Percentiles rank a stretch among this genome's conserved stretches.
Conservation (phyloP, 345 rosid genomes). For the Aegle marmelos region DNA sequence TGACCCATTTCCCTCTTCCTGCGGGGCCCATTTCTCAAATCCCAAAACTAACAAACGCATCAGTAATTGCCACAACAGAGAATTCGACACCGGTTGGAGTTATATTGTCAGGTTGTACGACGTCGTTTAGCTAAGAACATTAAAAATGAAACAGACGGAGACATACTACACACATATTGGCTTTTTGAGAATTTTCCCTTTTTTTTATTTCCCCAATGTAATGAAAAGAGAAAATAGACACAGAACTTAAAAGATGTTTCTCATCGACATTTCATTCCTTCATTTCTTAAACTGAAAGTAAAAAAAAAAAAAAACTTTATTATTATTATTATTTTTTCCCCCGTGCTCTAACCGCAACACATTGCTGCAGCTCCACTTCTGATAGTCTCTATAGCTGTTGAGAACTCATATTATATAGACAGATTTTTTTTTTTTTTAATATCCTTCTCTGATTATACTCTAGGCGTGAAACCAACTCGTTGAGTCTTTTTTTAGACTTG, state of each 20-base stretch:
- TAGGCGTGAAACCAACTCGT: constrained; percentile 4
- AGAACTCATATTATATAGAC: constrained; percentile 1
- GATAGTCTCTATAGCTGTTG: constrained; percentile 5
- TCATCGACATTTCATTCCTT: constrained; percentile 4
- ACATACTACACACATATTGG: too few species aligned
- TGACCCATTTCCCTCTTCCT: constrained; percentile 22
- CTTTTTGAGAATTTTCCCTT: too few species aligned
- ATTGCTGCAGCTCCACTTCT: background rate
- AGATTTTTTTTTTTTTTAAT: background rate
- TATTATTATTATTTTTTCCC: background rate
- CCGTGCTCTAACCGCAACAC: background rate
- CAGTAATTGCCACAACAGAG: too few species aligned
- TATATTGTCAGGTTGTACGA: background rate
- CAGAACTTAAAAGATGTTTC: background rate
- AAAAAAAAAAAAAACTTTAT: background rate
- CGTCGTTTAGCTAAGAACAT: background rate
- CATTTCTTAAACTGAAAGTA: background rate
- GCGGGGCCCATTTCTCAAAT: constrained; percentile 26
- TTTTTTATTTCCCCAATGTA: background rate
- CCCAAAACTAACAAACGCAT: constrained; percentile 9
- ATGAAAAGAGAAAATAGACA: background rate
- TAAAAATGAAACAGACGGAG: background rate
- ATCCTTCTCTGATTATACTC: constrained; percentile 4
- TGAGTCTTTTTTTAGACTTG: constrained; percentile 5
- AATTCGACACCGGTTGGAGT: background rate